A percentile compares a stretch with the other conserved stretches of the same genome.
Conservation (phyloP, 345 rosid genomes). For the Kernera saxatilis region DNA sequence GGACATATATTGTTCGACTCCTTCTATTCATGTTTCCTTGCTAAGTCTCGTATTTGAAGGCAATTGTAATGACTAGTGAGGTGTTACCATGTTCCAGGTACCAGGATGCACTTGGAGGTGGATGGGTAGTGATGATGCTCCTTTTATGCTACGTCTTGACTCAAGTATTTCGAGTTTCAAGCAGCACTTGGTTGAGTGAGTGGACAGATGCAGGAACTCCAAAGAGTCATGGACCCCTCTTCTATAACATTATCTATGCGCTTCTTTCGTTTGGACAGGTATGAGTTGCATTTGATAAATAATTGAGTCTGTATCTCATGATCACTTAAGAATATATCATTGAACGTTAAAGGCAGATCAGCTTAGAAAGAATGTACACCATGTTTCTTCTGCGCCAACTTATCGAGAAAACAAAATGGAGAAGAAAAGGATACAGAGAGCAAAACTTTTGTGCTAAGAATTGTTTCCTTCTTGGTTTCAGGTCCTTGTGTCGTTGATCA, state of each 20-base stretch:
- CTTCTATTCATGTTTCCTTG: background rate
- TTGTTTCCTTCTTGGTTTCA: slow-evolving; percentile 30
- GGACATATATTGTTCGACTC: background rate
- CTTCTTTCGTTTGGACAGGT: slow-evolving; percentile 86
- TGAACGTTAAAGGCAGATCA: background rate
- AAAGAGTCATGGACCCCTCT: slow-evolving; percentile 52
- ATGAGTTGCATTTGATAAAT: slow-evolving; percentile 23
- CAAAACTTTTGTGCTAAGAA: background rate
- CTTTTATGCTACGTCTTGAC: slow-evolving; percentile 66
- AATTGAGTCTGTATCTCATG: background rate
- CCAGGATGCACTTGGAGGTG: slow-evolving; percentile 94
- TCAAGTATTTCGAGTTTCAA: slow-evolving; percentile 77
- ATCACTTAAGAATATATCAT: background rate
- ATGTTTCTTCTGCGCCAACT: background rate
- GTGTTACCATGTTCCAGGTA: slow-evolving; percentile 49
- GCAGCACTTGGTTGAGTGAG: slow-evolving; percentile 93
- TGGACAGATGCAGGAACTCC: slow-evolving; percentile 77
- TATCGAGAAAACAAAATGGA: background rate
- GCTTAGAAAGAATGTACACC: background rate
- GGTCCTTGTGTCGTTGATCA: slow-evolving; percentile 75
- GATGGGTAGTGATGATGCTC: slow-evolving; percentile 81
- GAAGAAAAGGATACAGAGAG: background rate
- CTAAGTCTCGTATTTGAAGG: background rate
- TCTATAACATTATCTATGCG: slow-evolving; percentile 66
- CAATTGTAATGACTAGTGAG: background rate